Percentiles rank a stretch among this genome's conserved stretches.
Evolutionary conservation across 257 asterid genomes (phyloP).

Genomic region (Eustoma russellianum): DNA sequence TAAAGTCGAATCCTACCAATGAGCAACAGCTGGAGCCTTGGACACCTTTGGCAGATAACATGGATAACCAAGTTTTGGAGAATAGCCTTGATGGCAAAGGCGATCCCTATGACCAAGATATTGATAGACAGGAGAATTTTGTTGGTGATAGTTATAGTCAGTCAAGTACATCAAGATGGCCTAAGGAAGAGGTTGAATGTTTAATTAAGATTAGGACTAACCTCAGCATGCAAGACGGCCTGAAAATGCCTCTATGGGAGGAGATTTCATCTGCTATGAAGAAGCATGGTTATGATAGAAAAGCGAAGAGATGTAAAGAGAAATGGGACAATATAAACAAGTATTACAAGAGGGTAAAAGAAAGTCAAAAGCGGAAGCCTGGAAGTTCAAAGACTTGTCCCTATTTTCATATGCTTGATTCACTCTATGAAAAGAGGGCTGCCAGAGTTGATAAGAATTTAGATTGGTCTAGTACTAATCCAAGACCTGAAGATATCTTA

Average conservation of each 20-base stretch:
- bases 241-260: constrained; percentile 72
- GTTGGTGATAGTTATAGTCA: constrained; percentile 27
- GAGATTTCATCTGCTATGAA: constrained; percentile 60
- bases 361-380: constrained; percentile 54
- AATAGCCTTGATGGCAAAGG: constrained; percentile 16
- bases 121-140: constrained; percentile 30
- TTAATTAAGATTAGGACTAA: constrained; percentile 51
- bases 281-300: constrained; percentile 55
- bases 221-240: constrained; percentile 45
- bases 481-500: constrained; percentile 51
- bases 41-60: constrained; percentile 2
- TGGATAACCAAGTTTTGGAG: constrained; percentile 20
- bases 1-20: constrained; percentile 16
- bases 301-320: constrained; percentile 74
- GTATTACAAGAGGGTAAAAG: constrained; percentile 67
- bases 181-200: constrained; percentile 69
- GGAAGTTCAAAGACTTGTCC: constrained; percentile 65
- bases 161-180: constrained; percentile 61
- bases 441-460: constrained; percentile 22
- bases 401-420: constrained; percentile 53
- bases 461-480: constrained; percentile 26
- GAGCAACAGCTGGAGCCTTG: constrained; percentile 11
- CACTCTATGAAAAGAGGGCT: constrained; percentile 45
- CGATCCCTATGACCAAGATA: constrained; percentile 18
- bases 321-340: constrained; percentile 89